A percentile compares a stretch with the other conserved stretches of the same genome.
Conservation (phyloP, 352 stramenopile genomes). For the Blastocystis sp. region DNA sequence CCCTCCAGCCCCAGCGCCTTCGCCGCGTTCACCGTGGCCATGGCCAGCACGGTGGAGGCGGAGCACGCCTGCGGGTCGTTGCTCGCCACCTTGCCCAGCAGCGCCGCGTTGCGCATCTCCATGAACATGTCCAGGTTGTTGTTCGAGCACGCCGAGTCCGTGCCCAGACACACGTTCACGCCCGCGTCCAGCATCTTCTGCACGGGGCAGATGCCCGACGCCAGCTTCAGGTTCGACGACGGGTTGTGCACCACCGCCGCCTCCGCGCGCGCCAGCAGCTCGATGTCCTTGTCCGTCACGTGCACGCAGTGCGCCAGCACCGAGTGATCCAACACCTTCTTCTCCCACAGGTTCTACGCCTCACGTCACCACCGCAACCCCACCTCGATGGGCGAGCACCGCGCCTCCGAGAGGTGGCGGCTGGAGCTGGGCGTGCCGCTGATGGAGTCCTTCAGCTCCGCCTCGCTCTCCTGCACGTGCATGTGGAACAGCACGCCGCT, state of each 20-base stretch:
- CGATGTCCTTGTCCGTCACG: conserved; percentile 80
- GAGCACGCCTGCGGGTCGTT: conserved; percentile 74
- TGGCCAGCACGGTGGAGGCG: conserved; percentile 74
- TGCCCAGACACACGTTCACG: conserved; percentile 82
- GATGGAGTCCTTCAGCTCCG: conserved; percentile 80
- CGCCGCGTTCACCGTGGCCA: conserved; percentile 84
- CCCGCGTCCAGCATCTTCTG: conserved; percentile 77
- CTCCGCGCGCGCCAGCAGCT: conserved; percentile 74
- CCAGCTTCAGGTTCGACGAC: conserved; percentile 84
- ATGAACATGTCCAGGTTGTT: conserved; percentile 84
- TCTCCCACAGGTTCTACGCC: conserved; percentile 77
- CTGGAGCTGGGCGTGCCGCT: conserved; percentile 77
- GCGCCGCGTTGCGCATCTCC: conserved; percentile 82
- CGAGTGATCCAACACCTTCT: conserved; percentile 77
- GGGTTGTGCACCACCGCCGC: conserved; percentile 82
- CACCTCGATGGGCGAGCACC: conserved; percentile 75
- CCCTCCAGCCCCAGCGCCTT: conserved; percentile 80
- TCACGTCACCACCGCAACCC: background rate
- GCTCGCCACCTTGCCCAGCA: conserved; percentile 80
- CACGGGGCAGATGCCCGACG: conserved; percentile 76
- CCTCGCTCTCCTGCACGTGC: conserved; percentile 81
- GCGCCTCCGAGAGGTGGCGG: conserved; percentile 79
- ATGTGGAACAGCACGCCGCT: conserved; percentile 77
- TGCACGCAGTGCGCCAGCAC: conserved; percentile 79
- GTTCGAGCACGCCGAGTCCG: conserved; percentile 81